Evolutionary conservation across 1,284 basidiomycete genomes (phyloP), one percentile per base, ranked within the genome.

Genomic region (Gomphus bonarii): DNA sequence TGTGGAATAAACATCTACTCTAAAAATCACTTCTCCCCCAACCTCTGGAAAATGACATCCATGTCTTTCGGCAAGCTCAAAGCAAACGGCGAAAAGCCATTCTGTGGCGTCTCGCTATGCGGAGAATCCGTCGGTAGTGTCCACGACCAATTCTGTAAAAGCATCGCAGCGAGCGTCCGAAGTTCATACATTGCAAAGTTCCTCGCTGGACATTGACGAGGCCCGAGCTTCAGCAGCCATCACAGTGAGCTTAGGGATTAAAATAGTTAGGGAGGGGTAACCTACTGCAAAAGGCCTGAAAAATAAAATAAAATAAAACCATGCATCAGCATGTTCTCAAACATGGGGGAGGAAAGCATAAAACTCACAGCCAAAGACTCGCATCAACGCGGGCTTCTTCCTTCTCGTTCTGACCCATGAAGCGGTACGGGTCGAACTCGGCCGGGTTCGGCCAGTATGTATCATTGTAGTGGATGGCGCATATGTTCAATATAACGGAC

Each of bases 181-280:
- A 66, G 65, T 62, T 70, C 69, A 62, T 66, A 67, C 48, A 68
- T 58, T 22, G 68, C 68, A 60, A 70, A 69, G 59, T 67, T 66
- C 30, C 64, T 53, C 8, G 68, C 67, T 8, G 67, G 67, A 57
- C 68, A 70, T 56, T 65, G 64, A 10, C 68, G 61, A 4, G 63
- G 64, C 9, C 68, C 59, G 48, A 50, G 22, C 16, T 30, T 31
- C 30, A n/a, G n/a, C n/a, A n/a, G n/a, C n/a, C n/a, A n/a, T n/a
- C n/a, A n/a, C n/a, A n/a, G n/a, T n/a, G n/a, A n/a, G n/a, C n/a
- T n/a, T n/a, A n/a, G n/a, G n/a, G n/a, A n/a, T n/a, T n/a, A n/a
- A n/a, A n/a, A n/a, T n/a, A n/a, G n/a, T n/a, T n/a, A n/a, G n/a
- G n/a, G n/a, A n/a, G n/a, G n/a, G n/a, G 48, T 50, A 50, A 10